Evolutionary conservation across 106 monocot genomes (phyloP), one percentile per base, ranked within the genome.

Genomic region (Allium sativum): DNA sequence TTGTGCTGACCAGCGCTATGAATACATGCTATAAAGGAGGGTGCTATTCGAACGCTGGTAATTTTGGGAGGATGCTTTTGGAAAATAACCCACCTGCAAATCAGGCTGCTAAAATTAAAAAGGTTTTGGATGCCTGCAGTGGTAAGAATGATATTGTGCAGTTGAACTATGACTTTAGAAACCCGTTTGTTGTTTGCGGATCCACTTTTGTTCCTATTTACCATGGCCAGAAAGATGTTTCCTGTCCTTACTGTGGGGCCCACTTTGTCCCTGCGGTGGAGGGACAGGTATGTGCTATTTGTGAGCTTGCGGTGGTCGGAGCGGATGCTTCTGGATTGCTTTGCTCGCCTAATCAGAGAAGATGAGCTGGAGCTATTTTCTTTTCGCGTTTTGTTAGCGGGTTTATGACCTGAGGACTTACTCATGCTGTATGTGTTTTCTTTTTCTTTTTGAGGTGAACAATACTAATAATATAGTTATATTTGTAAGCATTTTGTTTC

Each of bases 161-260:
- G 74, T 68, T 85, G 17, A 80, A 85, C 44, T 85, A 80, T 52
- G 84, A 84, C 41, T 79, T 58, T 63, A 73, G 84, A 42, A 84
- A 84, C 61, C 84, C 84, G 7, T 84, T 84, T 55, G 73, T 84
- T 10, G 76, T 84, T 15, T 84, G 79, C 68, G 84, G 84, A 40
- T 65, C 79, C 7, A 84, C 80, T 10, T 77, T 70, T 53, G 77
- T 71, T 45, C 84, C 84, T 3, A 80, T 84, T 48, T 84, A 84
- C 70, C 80, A 77, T 8, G 84, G 84, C 16, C 84, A 84, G 84
- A 84, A 76, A 45, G 79, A 76, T 12, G 79, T 76, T 4, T 61
- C 73, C 3, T 84, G 84, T 52, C 79, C 73, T 21, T 84, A 77
- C 21, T 84, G 84, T 44, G 66, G 67, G 10, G 66, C 80, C 4